phyloP scores from a whole-genome alignment of 2,329 filamentous ascomycete species.

The Aspergillus cejpii region DNA sequence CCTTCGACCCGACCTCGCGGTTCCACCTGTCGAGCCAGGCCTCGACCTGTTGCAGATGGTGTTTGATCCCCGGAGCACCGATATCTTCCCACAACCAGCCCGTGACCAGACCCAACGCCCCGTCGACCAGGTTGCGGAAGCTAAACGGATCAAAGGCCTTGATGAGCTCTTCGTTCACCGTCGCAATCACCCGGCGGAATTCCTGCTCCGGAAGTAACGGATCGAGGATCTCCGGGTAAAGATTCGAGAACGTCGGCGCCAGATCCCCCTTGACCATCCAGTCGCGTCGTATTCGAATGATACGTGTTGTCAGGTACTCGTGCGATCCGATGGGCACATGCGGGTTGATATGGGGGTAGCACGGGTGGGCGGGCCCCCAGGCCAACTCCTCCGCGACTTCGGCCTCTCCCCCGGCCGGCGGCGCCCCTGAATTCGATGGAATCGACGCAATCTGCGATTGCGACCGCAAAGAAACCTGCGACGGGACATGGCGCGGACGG shows the following conservation, averaged over 20 bases:
- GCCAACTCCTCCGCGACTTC: conserved; percentile 64
- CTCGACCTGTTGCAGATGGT: conserved; percentile 63
- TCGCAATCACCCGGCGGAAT: conserved; percentile 74
- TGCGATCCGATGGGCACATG: conserved; percentile 74
- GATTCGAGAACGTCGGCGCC: conserved; percentile 85
- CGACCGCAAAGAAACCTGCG: conserved; percentile 37
- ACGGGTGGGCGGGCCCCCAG: conserved; percentile 92
- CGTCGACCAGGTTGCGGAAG: conserved; percentile 71
- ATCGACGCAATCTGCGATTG: conserved; percentile 36
- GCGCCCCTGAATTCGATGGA: conserved; percentile 31
- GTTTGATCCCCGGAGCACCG: conserved; percentile 69
- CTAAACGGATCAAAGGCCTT: conserved; percentile 75
- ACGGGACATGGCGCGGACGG: conserved; percentile 35
- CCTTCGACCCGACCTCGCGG: conserved; percentile 50
- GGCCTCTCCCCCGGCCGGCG: conserved; percentile 38
- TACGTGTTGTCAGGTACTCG: conserved; percentile 69
- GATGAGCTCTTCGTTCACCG: conserved; percentile 69
- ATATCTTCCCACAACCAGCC: conserved; percentile 94
- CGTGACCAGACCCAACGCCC: conserved; percentile 69
- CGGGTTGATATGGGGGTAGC: conserved; percentile 86
- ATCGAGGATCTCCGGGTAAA: conserved; percentile 93
- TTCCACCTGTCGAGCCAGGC: conserved; percentile 86
- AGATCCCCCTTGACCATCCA: conserved; percentile 87
- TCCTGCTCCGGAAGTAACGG: conserved; percentile 77
- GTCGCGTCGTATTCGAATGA: conserved; percentile 86